Percentiles rank a stretch among this genome's conserved stretches.
Conservation (phyloP, 2,329 filamentous ascomycete genomes). For the Pseudodiploospora longispora region DNA sequence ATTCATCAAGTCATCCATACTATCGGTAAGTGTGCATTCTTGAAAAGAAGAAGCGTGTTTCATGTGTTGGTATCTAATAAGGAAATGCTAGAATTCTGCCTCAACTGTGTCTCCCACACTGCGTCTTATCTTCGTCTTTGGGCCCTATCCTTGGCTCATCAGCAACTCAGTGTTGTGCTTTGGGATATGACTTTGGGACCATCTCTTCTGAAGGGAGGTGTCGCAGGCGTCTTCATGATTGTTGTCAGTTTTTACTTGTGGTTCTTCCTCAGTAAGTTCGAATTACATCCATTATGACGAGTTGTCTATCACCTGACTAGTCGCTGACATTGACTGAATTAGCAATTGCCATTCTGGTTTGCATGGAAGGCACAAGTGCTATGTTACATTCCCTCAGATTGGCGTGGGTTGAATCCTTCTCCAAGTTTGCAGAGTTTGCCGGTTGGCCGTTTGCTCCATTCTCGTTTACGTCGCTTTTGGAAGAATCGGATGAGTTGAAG, state of each 20-base stretch:
- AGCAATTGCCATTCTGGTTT: constrained; percentile 60
- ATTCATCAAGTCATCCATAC: constrained; percentile 99
- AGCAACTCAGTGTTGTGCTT: constrained; percentile 91
- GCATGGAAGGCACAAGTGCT: constrained; percentile 93
- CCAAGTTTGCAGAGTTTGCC: constrained; percentile 90
- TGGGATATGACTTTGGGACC: constrained; percentile 92
- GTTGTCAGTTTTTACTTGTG: constrained; percentile 79
- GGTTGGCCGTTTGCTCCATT: constrained; percentile 84
- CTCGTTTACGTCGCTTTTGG: constrained; percentile 74
- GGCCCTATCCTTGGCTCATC: constrained; percentile 94
- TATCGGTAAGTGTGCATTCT: constrained; percentile 59
- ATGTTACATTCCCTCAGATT: constrained; percentile 90
- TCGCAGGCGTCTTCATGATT: constrained; percentile 67
- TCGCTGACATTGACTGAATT: constrained; percentile 15
- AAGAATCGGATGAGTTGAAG: constrained; percentile 64
- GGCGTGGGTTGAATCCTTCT: constrained; percentile 97
- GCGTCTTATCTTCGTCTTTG: constrained; percentile 97
- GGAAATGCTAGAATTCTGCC: constrained; percentile 69
- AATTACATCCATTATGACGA: no score
- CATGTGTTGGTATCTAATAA: constrained; percentile 19
- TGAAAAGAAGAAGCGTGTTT: not conserved
- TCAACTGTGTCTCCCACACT: constrained; percentile 98
- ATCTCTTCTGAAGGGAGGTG: constrained; percentile 59
- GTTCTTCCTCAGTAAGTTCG: constrained; percentile 64
- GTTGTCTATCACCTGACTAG: not conserved